Evolutionary conservation across 2,329 filamentous ascomycete species (phyloP), one percentile per base, ranked within the genome.

Genomic region (Diaporthe sp.): DNA sequence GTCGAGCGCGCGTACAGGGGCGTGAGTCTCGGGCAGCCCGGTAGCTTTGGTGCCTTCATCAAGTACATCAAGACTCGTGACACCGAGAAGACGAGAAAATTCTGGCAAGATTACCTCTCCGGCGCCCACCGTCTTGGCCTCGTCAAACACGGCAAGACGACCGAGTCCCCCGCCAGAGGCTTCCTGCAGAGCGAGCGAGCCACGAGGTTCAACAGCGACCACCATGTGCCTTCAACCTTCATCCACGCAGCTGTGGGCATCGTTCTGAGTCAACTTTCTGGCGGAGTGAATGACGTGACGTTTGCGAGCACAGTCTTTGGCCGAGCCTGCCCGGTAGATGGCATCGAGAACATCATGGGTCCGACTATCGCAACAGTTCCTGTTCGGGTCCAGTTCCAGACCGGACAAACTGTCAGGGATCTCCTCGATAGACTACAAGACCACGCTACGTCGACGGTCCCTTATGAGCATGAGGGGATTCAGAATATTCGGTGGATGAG

Each of bases 391-490:
- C 82, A 83, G 0, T 80, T 91, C 3, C 83, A 87, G 69, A 79
- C 82, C 3, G 82, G 86, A 8, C 79, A 81, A 0, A 84, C 84
- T 0, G 84, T 91, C 2, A 79, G 81, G 87, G 0, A 80, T 85
- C 13, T 68, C 17, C 25, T 68, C 13, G n/a, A 31, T 4, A 19
- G 5, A 17, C 31, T 53, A 5, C 49, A 34, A 17, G 25, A 51
- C 8, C 12, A 69, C 17, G 12, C 65, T 3, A 17, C 34, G 17
- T 49, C 49, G 17, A 86, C 88, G 77, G 92, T 93, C 12, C 89
- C 90, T 0, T 88, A 93, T 79, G 90, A 94, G 80, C 92, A 94
- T 79, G 86, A 89, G 61, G 89, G 90, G 34, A 82, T 91, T 34
- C 90, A 91, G 77, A 85, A 91, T 77, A 91, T 92, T 42, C 89